These are phyloP conservation scores for Pythium diclinum DNA, from an alignment of 352 stramenopile genomes.

Conservation along the genomic window DNA sequence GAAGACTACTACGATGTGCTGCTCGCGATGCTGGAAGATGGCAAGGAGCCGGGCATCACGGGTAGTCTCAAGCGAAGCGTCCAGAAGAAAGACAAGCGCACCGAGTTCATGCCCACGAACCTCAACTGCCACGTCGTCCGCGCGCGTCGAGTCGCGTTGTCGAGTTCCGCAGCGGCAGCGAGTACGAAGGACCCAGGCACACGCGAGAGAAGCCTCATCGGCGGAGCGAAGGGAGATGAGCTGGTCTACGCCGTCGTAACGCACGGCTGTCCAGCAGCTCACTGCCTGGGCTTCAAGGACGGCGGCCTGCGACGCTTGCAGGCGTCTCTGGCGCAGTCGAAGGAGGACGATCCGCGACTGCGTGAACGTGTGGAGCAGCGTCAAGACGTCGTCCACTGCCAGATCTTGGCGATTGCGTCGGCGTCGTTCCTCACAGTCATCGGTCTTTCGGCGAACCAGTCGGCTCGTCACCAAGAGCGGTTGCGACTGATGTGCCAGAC, in stretches of 20 bases:
- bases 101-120: slow-evolving; percentile 86
- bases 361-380: slow-evolving; percentile 72
- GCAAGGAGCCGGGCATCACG: slow-evolving; percentile 79
- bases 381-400: slow-evolving; percentile 75
- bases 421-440: slow-evolving; percentile 74
- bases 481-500: slow-evolving; percentile 66
- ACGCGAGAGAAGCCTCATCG: slow-evolving; percentile 12
- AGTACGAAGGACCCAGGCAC: slow-evolving; percentile 18
- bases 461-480: slow-evolving; percentile 48
- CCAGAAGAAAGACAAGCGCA: slow-evolving; percentile 83
- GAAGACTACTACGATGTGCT: slow-evolving; percentile 72
- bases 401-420: slow-evolving; percentile 67
- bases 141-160: slow-evolving; percentile 51
- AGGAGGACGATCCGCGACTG: slow-evolving; percentile 51
- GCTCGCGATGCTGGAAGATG: slow-evolving; percentile 63
- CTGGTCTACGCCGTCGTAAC: slow-evolving; percentile 74
- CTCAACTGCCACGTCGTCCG: slow-evolving; percentile 80
- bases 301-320: slow-evolving; percentile 66
- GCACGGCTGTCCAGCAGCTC: slow-evolving; percentile 75
- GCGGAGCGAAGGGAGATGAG: slow-evolving; percentile 39
- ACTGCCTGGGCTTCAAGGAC: slow-evolving; percentile 83
- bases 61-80: slow-evolving; percentile 81
- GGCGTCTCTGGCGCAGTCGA: slow-evolving; percentile 40
- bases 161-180: slow-evolving; percentile 12
- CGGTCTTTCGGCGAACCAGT: slow-evolving; percentile 57